phyloP scores from a whole-genome alignment of 805 yeast species.

The Starmera quercuum region DNA sequence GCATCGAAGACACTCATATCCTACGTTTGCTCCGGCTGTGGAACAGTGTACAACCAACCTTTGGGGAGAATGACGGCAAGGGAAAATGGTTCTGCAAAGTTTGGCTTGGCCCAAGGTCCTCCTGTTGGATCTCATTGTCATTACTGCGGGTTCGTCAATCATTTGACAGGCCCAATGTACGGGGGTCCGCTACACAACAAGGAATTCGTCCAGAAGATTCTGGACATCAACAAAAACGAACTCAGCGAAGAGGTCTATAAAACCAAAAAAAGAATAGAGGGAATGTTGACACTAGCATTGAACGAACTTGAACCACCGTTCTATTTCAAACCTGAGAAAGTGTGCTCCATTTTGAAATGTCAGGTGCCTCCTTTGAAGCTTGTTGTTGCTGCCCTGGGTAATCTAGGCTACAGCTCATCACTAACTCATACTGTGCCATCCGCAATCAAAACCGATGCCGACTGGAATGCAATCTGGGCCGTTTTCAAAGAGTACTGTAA shows the following conservation, averaged over 20 bases:
- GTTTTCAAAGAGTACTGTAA: conserved; percentile 59
- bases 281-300: conserved; percentile 83
- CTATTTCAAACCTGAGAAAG: conserved; percentile 72
- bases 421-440: conserved; percentile 86
- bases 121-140: conserved; percentile 54
- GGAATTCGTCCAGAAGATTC: conserved; percentile 57
- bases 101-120: conserved; percentile 59
- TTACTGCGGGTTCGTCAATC: conserved; percentile 63
- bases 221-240: conserved; percentile 40
- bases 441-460: conserved; percentile 84
- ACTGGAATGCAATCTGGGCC: conserved; percentile 73
- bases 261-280: conserved; percentile 78
- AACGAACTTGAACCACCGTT: conserved; percentile 71
- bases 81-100: conserved; percentile 38
- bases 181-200: conserved; percentile 68
- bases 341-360: conserved; percentile 69
- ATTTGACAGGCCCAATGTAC: conserved; percentile 97
- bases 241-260: conserved; percentile 56
- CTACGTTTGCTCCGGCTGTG: conserved; percentile 85
- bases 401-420: conserved; percentile 75
- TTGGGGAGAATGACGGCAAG: conserved; percentile 55
- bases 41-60: conserved; percentile 60
- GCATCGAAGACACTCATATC: conserved; percentile 71
- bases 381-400: conserved; percentile 74
- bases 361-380: conserved; percentile 75